Base-by-base conservation (phyloP, 129 eudicot genomes). In the Centrapalus pauciflorus region DNA sequence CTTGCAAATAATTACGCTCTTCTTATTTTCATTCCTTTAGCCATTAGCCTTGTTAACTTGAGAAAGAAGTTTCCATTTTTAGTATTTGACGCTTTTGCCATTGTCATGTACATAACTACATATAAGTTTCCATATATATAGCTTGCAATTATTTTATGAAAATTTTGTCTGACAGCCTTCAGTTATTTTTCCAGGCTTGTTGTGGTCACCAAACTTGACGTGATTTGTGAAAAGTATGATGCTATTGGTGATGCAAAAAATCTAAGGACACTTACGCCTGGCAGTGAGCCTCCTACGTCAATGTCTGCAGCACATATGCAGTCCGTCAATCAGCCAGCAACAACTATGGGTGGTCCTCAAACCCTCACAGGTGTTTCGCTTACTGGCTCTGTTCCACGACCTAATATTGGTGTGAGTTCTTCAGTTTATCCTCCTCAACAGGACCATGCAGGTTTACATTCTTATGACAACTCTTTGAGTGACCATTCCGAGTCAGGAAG, bases 231-330 rank as follows among this genome's bases (percentile, higher is more conserved):
- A 46, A 59, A 50, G 13, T 83, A 80, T 64, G 93, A 83, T 28
- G 37, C 51, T 7, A 80, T 88, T 57, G 96, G 96, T 61, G 78
- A 85, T 4, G 86, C 96, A 12, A 80, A 69, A 64, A n/a, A n/a
- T n/a, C 79, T 55, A 32, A 82, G 11, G 30, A 64, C 51, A 23
- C 12, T 20, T 29, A 75, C 21, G 38, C 46, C 46, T 16, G 65
- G 71, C 6, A 75, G 37, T 74, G 74, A 69, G 14, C 54, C 87
- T 41, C 65, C 83, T 30, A 25, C 41, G 52, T 33, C 79, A 54
- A 77, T 72, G 41, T 37, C 86, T 68, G 37, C 76, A 23, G 58
- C 86, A 67, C 80, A 77, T 35, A 33, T 40, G 35, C 74, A 85
- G 33, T 27, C 78, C 40, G 58, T 45, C 32, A 82, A 76, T 80